Base-by-base conservation (phyloP, 2,329 filamentous ascomycete species). In the Hypoxylon sp. region DNA sequence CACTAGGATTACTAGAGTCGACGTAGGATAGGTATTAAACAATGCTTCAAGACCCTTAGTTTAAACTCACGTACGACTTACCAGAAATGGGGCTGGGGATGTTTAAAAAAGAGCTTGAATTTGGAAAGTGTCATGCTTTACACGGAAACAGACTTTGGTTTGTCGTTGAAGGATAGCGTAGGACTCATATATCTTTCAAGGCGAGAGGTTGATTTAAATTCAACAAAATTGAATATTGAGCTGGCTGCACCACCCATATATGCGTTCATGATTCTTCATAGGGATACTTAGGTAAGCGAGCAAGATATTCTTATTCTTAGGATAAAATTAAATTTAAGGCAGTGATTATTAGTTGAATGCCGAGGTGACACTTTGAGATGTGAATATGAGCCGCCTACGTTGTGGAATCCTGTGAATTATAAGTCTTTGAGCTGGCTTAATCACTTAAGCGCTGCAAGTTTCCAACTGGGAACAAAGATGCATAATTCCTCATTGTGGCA, bases 301-400 rank as follows among this genome's bases (percentile, higher is more conserved):
- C 1, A 34, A 27, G 41, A 51, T n/a, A n/a, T 48, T 45, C 59
- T 19, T 52, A 59, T 59, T 48, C 12, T 29, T 50, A 19, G 41
- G 46, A 50, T 16, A 47, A 43, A 4, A 27, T 32, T 12, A 9
- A 30, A 56, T 46, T 19, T 32, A 55, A 39, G n/a, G 32, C 19
- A 55, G 21, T 55, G n/a, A 30, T 47, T 37, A 51, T 47, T 51
- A 27, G 39, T 25, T 46, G 11, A 45, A 48, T 54, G 25, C 19
- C 23, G 23, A 25, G 25, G 14, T 37, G 23, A 27, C 47, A 57
- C 23, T 32, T 29, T 51, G 41, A 30, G 48, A 39, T 43, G 16
- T 57, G 37, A 51, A 57, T 41, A 41, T 14, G 41, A 47, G 32
- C 51, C 34, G 34, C 16, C 14, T 39, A 41, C 29, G n/a, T 37